Evolutionary conservation across 108 stramenopile genomes (phyloP), one percentile per base, ranked within the genome.

Genomic region (Heterococcus sp.): DNA sequence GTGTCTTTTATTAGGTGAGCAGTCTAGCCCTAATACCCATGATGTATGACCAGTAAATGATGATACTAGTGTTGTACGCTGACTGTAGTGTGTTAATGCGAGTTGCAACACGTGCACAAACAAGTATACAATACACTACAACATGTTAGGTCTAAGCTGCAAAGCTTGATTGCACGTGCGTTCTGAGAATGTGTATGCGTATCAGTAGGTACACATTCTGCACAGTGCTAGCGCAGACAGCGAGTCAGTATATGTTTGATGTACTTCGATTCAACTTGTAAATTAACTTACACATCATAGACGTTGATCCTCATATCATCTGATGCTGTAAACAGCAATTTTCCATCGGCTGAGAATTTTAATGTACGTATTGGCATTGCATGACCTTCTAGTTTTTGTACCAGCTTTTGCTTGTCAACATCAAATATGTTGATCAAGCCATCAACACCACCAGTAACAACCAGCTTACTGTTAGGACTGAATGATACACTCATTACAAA

Each of bases 241-340:
- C n/a, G n/a, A n/a, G n/a, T n/a, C n/a, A n/a, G n/a, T n/a, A n/a
- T n/a, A n/a, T n/a, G n/a, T n/a, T n/a, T n/a, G n/a, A n/a, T n/a
- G n/a, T n/a, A n/a, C n/a, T n/a, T n/a, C n/a, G n/a, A n/a, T n/a
- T n/a, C n/a, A n/a, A n/a, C n/a, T n/a, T n/a, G n/a, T n/a, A n/a
- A n/a, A n/a, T 4, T 26, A 0, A 72, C 78, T 79, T 38, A 79
- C 78, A 79, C 71, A 38, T 79, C 78, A 38, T 79, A 79, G 1
- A 79, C 78, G 37, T 79, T 79, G 64, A 79, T 72, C 38, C 78
- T 36, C 78, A 79, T 79, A 66, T 79, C 78, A 39, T 79, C 78
- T 21, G 68, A 69, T 31, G 78, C 78, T 37, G 78, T 79, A 66
- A 72, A 79, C 28, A 79, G 71, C 65, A 79, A 72, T 34, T 65